A percentile compares a stretch with the other conserved stretches of the same genome.
Conservation (phyloP, 2,329 filamentous ascomycete genomes). For the Zalaria sp. region DNA sequence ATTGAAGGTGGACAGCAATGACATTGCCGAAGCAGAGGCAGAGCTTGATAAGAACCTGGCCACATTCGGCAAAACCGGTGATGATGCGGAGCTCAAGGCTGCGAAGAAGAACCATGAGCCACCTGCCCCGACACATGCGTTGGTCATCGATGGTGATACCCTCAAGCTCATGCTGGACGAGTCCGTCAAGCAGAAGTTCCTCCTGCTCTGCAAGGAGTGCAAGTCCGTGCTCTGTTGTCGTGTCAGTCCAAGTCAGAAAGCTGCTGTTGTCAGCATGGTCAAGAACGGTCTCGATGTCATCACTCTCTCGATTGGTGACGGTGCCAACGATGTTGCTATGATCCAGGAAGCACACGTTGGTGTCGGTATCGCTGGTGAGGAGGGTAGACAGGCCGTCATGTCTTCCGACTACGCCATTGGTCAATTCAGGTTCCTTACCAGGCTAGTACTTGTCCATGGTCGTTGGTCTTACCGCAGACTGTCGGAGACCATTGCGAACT, state of each 20-base stretch:
- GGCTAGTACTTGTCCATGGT: slow-evolving; percentile 78
- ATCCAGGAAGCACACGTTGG: slow-evolving; percentile 96
- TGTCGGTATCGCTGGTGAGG: slow-evolving; percentile 85
- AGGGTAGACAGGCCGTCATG: slow-evolving; percentile 88
- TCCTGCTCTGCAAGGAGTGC: slow-evolving; percentile 93
- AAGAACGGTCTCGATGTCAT: slow-evolving; percentile 92
- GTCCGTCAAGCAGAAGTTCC: slow-evolving; percentile 73
- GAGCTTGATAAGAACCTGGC: slow-evolving; percentile 62
- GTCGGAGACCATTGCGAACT: slow-evolving; percentile 89
- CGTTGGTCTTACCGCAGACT: slow-evolving; percentile 93
- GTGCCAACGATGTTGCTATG: slow-evolving; percentile 94
- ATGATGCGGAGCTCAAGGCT: slow-evolving; percentile 66
- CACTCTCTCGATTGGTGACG: slow-evolving; percentile 85
- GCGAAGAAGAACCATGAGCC: slow-evolving; percentile 76
- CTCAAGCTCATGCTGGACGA: slow-evolving; percentile 79
- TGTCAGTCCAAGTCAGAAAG: slow-evolving; percentile 93
- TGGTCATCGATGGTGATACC: slow-evolving; percentile 91
- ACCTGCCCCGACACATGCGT: slow-evolving; percentile 73
- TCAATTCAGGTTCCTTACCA: slow-evolving; percentile 78
- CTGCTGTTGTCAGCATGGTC: slow-evolving; percentile 90
- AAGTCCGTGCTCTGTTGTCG: slow-evolving; percentile 92
- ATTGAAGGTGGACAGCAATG: slow-evolving; percentile 70
- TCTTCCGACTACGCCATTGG: slow-evolving; percentile 92
- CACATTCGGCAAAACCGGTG: slow-evolving; percentile 66
- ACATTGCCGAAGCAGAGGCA: slow-evolving; percentile 46